These are phyloP conservation scores for Hippophae gyantsensis DNA, from an alignment of 306 rosid species.

Conservation along the genomic window DNA sequence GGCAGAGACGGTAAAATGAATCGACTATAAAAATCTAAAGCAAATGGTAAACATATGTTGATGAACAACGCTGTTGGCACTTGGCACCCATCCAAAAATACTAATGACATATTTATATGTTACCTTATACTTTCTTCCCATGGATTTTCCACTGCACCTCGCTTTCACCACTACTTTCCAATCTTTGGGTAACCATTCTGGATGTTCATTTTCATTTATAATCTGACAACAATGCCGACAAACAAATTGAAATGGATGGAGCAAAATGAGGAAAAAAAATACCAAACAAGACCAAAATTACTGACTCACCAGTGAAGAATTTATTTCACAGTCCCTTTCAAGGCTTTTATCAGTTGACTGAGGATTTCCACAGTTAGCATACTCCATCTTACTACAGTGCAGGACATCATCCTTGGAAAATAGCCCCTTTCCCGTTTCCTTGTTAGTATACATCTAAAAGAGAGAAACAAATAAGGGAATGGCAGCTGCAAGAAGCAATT, in stretches of 20 bases:
- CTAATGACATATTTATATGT: slow-evolving; percentile 2
- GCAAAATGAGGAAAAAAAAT: slow-evolving; percentile 12
- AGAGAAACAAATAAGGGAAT: slow-evolving; percentile 13
- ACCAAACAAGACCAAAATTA: slow-evolving; percentile 8
- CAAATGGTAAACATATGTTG: neutral
- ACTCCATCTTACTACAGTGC: slow-evolving; percentile 15
- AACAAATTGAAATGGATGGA: slow-evolving; percentile 6
- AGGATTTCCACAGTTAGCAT: neutral
- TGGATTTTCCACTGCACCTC: slow-evolving; percentile 53
- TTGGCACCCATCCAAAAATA: slow-evolving; percentile 8
- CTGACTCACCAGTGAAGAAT: slow-evolving; percentile 51
- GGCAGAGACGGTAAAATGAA: too few species aligned
- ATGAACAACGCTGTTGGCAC: neutral
- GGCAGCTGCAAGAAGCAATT: neutral
- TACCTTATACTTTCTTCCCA: slow-evolving; percentile 75
- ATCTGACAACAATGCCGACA: slow-evolving; percentile 28
- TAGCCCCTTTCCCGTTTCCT: slow-evolving; percentile 33
- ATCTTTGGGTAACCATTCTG: slow-evolving; percentile 83
- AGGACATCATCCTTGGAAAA: slow-evolving; percentile 32
- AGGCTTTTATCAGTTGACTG: slow-evolving; percentile 9
- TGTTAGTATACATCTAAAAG: slow-evolving; percentile 24
- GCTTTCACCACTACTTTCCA: slow-evolving; percentile 61
- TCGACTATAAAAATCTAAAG: too few species aligned
- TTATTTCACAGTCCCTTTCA: slow-evolving; percentile 7
- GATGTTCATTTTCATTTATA: slow-evolving; percentile 30